Conservation (phyloP, 768 basidiomycete species). For the Boletellus emodensis region DNA sequence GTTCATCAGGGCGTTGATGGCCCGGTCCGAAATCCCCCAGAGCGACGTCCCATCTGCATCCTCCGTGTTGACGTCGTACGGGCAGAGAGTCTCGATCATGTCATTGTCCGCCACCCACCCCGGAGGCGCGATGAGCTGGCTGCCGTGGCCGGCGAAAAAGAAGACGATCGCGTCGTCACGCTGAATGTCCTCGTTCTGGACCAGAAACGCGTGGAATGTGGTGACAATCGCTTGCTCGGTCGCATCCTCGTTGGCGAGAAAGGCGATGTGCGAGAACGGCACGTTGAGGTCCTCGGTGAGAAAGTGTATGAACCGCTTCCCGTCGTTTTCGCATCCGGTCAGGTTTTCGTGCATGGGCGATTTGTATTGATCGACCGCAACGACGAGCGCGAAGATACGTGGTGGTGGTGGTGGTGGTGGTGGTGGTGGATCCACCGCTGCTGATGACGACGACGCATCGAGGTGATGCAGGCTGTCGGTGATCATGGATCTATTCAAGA, state of each 20-base stretch:
- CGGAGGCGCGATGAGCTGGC: constrained; percentile 3
- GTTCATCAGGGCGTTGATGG: constrained; percentile 13
- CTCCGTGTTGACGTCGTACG: constrained; percentile 4
- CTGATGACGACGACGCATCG: background rate
- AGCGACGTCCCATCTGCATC: constrained; percentile 2
- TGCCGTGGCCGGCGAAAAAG: constrained; percentile 19
- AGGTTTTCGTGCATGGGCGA: background rate
- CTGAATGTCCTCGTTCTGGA: constrained; percentile 6
- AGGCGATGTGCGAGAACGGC: constrained; percentile 7
- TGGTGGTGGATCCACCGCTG: too few relatives aligned
- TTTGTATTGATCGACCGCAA: constrained; percentile 15
- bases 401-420: background rate
- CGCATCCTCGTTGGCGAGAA: constrained; percentile 14
- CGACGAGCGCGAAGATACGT: constrained; percentile 18
- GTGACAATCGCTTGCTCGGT: constrained; percentile 6
- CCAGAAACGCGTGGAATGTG: constrained; percentile 9
- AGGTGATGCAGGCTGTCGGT: background rate
- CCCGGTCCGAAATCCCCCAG: constrained; percentile 14
- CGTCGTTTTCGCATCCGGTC: constrained; percentile 19
- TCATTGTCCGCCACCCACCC: constrained; percentile 17
- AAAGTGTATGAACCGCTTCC: constrained; percentile 8
- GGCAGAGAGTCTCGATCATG: constrained; percentile 15
- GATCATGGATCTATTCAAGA: background rate
- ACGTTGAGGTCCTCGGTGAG: constrained; percentile 14
- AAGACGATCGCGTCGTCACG: constrained; percentile 17